A percentile compares a stretch with the other conserved stretches of the same genome.
Evolutionary conservation across 805 yeast genomes (phyloP).

Genomic region (Wickerhamomyces subpelliculosus): DNA sequence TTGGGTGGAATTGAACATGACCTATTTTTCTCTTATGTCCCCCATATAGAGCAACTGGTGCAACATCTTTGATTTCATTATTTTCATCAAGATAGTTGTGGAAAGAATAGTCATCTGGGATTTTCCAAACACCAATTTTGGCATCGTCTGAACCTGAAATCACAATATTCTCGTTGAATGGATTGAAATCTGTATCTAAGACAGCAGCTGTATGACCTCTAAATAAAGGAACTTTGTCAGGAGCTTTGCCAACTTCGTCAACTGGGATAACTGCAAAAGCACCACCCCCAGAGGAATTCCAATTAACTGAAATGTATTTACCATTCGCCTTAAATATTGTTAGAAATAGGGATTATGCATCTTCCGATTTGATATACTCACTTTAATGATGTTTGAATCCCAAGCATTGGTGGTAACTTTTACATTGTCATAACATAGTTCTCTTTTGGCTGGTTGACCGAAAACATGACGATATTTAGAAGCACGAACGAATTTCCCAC

Average conservation of each 20-base stretch:
- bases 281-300: slow-evolving; percentile 97
- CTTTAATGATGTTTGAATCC: slow-evolving; percentile 85
- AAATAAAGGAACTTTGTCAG: slow-evolving; percentile 88
- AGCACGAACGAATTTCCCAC: slow-evolving; percentile 90
- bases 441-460: slow-evolving; percentile 72
- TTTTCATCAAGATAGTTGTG: slow-evolving; percentile 47
- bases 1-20: slow-evolving; percentile 83
- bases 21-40: slow-evolving; percentile 97
- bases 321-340: slow-evolving; percentile 51
- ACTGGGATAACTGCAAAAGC: slow-evolving; percentile 93
- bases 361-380: slow-evolving; percentile 9
- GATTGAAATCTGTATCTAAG: slow-evolving; percentile 92
- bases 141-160: slow-evolving; percentile 83
- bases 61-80: slow-evolving; percentile 58
- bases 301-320: slow-evolving; percentile 75
- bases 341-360: background rate
- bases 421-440: slow-evolving; percentile 39
- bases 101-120: slow-evolving; percentile 77
- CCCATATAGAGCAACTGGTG: slow-evolving; percentile 59
- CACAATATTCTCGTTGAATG: slow-evolving; percentile 69
- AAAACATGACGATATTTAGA: slow-evolving; percentile 95
- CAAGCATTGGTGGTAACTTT: slow-evolving; percentile 87
- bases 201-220: slow-evolving; percentile 96
- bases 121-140: slow-evolving; percentile 77
- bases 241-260: slow-evolving; percentile 81